phyloP scores from a whole-genome alignment of 2,329 filamentous ascomycete genomes.

The Talaromyces marneffei region DNA sequence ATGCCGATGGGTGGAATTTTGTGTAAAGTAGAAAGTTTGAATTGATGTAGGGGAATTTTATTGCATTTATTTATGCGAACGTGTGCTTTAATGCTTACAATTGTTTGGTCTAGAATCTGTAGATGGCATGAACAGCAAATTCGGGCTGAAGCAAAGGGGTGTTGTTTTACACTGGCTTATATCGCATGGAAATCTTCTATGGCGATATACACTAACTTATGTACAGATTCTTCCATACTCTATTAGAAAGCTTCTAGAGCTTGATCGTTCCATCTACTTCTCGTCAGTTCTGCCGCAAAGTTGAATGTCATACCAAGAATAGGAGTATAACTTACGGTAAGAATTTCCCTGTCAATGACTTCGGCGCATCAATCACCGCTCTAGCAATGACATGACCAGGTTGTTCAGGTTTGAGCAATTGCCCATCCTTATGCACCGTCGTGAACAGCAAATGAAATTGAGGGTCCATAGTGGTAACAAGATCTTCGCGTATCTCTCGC shows the following conservation, averaged over 20 bases:
- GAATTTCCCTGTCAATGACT: constrained; percentile 70
- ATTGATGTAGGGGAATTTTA: neutral
- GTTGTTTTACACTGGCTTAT: neutral
- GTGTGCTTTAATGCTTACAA: neutral
- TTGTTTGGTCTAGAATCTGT: neutral
- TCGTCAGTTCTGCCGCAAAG: constrained; percentile 18
- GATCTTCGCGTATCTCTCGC: constrained; percentile 65
- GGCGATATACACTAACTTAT: neutral
- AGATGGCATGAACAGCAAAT: neutral
- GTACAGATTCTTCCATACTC: neutral
- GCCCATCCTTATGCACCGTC: constrained; percentile 62
- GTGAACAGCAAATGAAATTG: constrained; percentile 60
- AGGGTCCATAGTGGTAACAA: constrained; percentile 47
- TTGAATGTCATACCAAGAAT: no score
- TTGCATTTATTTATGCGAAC: no score
- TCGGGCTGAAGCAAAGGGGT: neutral
- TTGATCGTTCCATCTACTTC: constrained; percentile 41
- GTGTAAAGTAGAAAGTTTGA: neutral
- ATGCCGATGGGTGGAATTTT: constrained; percentile 11
- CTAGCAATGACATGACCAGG: constrained; percentile 81
- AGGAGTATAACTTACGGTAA: constrained; percentile 37
- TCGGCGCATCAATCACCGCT: constrained; percentile 60
- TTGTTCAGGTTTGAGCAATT: constrained; percentile 72
- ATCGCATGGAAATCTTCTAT: neutral
- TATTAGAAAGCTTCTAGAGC: constrained; percentile 39